Evolutionary conservation across 345 rosid genomes (phyloP).

Genomic region (Cardamine occulta): DNA sequence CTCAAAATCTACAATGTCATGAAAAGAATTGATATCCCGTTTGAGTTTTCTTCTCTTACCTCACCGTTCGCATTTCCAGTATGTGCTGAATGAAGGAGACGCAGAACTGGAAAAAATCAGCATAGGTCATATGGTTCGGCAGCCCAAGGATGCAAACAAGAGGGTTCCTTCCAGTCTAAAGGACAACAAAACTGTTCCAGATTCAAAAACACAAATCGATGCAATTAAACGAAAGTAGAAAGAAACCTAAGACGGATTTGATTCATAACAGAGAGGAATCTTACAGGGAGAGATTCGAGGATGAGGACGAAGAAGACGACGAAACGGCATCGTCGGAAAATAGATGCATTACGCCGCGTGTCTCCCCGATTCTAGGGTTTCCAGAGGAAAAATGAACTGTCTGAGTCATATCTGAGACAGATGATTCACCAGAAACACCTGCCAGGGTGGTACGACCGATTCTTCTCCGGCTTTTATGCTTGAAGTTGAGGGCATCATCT

Average conservation of each 20-base stretch:
- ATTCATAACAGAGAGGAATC: background rate
- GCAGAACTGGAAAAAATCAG: slow-evolving; percentile 95
- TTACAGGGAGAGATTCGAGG: slow-evolving; percentile 64
- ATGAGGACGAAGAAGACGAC: slow-evolving; percentile 44
- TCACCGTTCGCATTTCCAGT: slow-evolving; percentile 87
- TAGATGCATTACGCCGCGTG: slow-evolving; percentile 93
- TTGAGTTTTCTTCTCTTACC: slow-evolving; percentile 49
- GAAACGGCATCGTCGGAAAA: slow-evolving; percentile 55
- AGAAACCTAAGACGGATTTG: background rate
- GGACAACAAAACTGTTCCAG: slow-evolving; percentile 24
- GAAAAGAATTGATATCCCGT: background rate
- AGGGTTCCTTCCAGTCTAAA: slow-evolving; percentile 85
- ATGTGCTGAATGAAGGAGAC: slow-evolving; percentile 90
- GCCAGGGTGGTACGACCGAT: slow-evolving; percentile 30
- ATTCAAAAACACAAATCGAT: slow-evolving; percentile 25
- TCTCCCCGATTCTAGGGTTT: slow-evolving; percentile 96
- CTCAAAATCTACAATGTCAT: background rate
- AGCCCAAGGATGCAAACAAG: slow-evolving; percentile 81
- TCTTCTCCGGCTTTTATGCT: slow-evolving; percentile 44
- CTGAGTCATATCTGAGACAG: slow-evolving; percentile 52
- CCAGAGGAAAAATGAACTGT: slow-evolving; percentile 88
- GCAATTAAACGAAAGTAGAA: background rate
- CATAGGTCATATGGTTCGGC: slow-evolving; percentile 96
- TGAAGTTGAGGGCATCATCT: no score
- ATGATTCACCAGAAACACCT: slow-evolving; percentile 46